phyloP scores from a whole-genome alignment of 257 asterid genomes.

The Nicotiana otophora region DNA sequence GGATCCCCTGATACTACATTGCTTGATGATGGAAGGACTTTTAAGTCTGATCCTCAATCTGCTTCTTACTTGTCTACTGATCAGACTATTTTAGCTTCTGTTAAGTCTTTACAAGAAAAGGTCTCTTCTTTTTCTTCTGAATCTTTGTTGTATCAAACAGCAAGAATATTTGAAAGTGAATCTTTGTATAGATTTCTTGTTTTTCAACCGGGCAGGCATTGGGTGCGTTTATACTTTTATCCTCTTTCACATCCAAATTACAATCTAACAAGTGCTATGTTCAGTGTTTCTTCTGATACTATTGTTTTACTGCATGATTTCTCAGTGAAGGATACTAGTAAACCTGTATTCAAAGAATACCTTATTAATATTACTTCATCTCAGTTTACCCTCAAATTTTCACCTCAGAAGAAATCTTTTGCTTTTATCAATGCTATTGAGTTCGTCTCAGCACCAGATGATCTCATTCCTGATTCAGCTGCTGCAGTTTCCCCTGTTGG shows the following conservation, averaged over 20 bases:
- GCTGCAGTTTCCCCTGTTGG: conserved; percentile 44
- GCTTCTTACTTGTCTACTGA: conserved; percentile 73
- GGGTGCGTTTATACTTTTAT: conserved; percentile 62
- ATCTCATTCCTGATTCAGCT: conserved; percentile 56
- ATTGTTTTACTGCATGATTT: conserved; percentile 68
- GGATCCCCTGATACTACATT: conserved; percentile 48
- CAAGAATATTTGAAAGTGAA: conserved; percentile 54
- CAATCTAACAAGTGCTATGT: conserved; percentile 57
- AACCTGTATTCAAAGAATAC: conserved; percentile 59
- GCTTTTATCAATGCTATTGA: conserved; percentile 85
- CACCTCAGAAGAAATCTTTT: conserved; percentile 59
- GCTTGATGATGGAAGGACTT: conserved; percentile 69
- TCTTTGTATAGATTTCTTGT: conserved; percentile 72
- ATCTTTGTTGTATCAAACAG: conserved; percentile 36
- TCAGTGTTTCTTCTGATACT: conserved; percentile 50
- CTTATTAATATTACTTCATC: conserved; percentile 58
- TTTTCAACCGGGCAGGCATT: conserved; percentile 55
- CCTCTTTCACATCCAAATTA: conserved; percentile 58
- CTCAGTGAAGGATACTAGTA: conserved; percentile 40
- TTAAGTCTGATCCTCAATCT: conserved; percentile 75
- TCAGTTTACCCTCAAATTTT: conserved; percentile 60
- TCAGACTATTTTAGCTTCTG: conserved; percentile 51
- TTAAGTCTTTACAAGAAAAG: conserved; percentile 26
- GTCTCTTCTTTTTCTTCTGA: conserved; percentile 19
- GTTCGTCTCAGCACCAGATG: conserved; percentile 74